Evolutionary conservation across 805 yeast genomes (phyloP).

Genomic region (Grigorovia jiainica): DNA sequence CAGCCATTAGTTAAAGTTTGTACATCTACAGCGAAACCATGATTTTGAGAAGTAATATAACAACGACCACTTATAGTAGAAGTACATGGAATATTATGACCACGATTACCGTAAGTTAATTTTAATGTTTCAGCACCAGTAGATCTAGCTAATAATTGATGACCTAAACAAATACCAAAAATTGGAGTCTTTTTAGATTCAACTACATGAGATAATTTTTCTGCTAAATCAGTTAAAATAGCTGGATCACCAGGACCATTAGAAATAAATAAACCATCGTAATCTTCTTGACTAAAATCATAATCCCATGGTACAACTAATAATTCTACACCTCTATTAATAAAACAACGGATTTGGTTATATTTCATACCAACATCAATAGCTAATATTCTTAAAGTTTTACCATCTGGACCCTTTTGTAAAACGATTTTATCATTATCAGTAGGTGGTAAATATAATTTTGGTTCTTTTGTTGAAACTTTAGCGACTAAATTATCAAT

Average conservation of each 20-base stretch:
- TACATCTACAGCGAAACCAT: constrained; percentile 94
- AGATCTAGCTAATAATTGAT: constrained; percentile 91
- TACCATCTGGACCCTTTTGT: constrained; percentile 61
- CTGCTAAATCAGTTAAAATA: constrained; percentile 60
- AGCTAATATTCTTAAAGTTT: constrained; percentile 73
- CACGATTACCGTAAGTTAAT: constrained; percentile 97
- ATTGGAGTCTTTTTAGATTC: constrained; percentile 71
- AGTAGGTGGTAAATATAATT: constrained; percentile 61
- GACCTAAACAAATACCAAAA: constrained; percentile 98
- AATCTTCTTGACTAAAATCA: constrained; percentile 69
- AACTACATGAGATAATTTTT: constrained; percentile 48
- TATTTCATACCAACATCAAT: constrained; percentile 97
- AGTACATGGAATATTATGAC: constrained; percentile 95
- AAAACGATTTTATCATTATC: constrained; percentile 30
- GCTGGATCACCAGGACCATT: constrained; percentile 99
- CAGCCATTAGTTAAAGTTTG: constrained; percentile 66
- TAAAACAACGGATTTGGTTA: constrained; percentile 95
- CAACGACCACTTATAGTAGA: constrained; percentile 86
- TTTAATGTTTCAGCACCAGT: constrained; percentile 88
- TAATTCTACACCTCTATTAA: constrained; percentile 91
- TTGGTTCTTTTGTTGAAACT: constrained; percentile 74
- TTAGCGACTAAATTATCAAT: constrained; percentile 81
- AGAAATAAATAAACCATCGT: constrained; percentile 91
- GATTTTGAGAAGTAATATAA: constrained; percentile 97
- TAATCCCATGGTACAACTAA: constrained; percentile 94